These are phyloP conservation scores for Monilinia fructigena DNA, from an alignment of 2,329 filamentous ascomycete species.

Conservation along the genomic window DNA sequence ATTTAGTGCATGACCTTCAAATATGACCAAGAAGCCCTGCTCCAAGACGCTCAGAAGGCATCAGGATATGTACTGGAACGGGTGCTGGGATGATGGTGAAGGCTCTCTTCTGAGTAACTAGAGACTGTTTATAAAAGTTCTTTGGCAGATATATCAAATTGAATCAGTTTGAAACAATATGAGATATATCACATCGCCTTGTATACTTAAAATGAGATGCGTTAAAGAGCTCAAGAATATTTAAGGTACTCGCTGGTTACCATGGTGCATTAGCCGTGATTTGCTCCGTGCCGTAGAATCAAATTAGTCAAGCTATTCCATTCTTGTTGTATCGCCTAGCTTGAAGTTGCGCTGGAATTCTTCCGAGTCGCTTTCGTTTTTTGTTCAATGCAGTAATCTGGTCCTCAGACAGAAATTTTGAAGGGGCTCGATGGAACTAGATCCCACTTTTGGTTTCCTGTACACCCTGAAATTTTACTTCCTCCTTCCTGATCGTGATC, in stretches of 20 bases:
- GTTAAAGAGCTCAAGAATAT: too few species aligned
- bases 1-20: not conserved
- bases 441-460: not conserved
- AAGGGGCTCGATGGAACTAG: slow-evolving; percentile 46
- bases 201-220: not conserved
- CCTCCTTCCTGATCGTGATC: not conserved
- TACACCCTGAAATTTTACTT: not conserved
- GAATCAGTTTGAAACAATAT: not conserved
- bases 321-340: slow-evolving; percentile 33
- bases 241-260: not conserved
- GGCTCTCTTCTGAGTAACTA: not conserved
- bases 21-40: not conserved
- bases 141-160: not conserved
- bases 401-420: slow-evolving; percentile 70
- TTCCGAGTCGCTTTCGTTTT: slow-evolving; percentile 57
- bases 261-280: not conserved
- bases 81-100: not conserved
- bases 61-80: not conserved
- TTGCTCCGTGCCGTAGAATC: slow-evolving; percentile 24
- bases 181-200: not conserved
- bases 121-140: not conserved
- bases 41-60: not conserved
- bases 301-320: slow-evolving; percentile 39
- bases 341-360: slow-evolving; percentile 30
- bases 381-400: slow-evolving; percentile 67